Evolutionary conservation across 1,284 basidiomycete species (phyloP).

Genomic region (Moniliophthora roreri): DNA sequence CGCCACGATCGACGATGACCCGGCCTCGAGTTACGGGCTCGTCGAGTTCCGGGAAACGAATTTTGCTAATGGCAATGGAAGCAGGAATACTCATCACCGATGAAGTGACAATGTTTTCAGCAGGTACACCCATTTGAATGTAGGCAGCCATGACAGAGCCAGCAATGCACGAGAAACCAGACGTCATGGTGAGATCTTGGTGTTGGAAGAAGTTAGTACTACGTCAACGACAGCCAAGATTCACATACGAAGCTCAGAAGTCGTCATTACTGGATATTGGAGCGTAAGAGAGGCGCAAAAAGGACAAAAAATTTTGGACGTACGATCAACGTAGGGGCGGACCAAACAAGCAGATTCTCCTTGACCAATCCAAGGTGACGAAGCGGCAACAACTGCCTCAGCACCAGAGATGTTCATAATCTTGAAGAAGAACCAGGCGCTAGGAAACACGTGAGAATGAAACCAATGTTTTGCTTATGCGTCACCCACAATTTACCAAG

Average conservation of each 20-base stretch:
- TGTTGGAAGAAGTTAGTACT: not conserved
- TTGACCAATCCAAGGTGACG: conserved; percentile 90
- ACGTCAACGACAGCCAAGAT: not conserved
- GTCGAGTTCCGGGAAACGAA: conserved; percentile 81
- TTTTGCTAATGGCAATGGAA: conserved; percentile 88
- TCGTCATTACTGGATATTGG: conserved; percentile 66
- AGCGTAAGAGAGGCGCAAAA: conserved; percentile 7
- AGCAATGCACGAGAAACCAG: conserved; percentile 90
- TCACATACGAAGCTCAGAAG: conserved; percentile 72
- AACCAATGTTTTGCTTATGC: not conserved
- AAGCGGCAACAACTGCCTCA: conserved; percentile 88
- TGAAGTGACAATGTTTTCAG: conserved; percentile 84
- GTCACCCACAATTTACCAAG: conserved; percentile 70
- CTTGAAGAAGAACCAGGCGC: conserved; percentile 93
- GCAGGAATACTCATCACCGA: conserved; percentile 95
- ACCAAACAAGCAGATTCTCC: conserved; percentile 86
- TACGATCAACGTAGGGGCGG: conserved; percentile 78
- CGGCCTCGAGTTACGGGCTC: conserved; percentile 84
- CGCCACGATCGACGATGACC: conserved; percentile 77
- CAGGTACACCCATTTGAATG: conserved; percentile 79
- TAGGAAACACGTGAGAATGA: conserved; percentile 24
- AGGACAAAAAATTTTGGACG: conserved; percentile 14
- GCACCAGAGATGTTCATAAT: conserved; percentile 85
- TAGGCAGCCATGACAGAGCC: conserved; percentile 88
- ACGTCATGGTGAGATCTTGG: conserved; percentile 81